These are phyloP conservation scores for Verticillium nonalfalfae DNA, from an alignment of 2,329 filamentous ascomycete species.

Conservation along the genomic window DNA sequence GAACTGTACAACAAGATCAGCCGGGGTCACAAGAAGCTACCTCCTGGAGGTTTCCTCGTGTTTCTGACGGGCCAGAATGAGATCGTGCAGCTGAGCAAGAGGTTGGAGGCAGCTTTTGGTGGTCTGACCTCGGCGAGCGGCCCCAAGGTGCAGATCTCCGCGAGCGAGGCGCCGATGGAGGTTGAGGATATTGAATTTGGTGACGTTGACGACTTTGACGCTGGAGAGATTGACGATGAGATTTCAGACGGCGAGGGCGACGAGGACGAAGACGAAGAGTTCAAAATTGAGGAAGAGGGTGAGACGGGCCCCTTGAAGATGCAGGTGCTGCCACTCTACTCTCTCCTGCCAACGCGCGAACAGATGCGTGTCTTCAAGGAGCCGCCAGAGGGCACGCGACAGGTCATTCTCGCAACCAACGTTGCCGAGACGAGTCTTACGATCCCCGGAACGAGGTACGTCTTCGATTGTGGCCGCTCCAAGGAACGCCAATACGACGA, in stretches of 20 bases:
- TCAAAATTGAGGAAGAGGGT: conserved; percentile 61
- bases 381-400: conserved; percentile 72
- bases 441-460: conserved; percentile 90
- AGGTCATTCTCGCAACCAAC: conserved; percentile 90
- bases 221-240: conserved; percentile 54
- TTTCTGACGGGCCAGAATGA: conserved; percentile 94
- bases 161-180: conserved; percentile 72
- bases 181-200: conserved; percentile 84
- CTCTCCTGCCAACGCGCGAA: conserved; percentile 81
- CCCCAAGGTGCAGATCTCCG: conserved; percentile 67
- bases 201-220: conserved; percentile 56
- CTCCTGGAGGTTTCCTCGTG: conserved; percentile 83
- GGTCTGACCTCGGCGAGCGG: conserved; percentile 49
- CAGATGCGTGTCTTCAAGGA: conserved; percentile 87
- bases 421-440: conserved; percentile 96
- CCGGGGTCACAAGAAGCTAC: conserved; percentile 82
- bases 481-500: conserved; percentile 89
- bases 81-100: conserved; percentile 76
- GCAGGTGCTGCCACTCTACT: conserved; percentile 90
- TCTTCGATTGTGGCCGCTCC: conserved; percentile 88
- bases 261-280: conserved; percentile 59
- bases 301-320: conserved; percentile 56
- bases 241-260: conserved; percentile 45
- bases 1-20: conserved; percentile 85
- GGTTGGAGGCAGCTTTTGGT: conserved; percentile 62